These are phyloP conservation scores for Gossypium herbaceum DNA, from an alignment of 345 rosid genomes.

Conservation along the genomic window DNA sequence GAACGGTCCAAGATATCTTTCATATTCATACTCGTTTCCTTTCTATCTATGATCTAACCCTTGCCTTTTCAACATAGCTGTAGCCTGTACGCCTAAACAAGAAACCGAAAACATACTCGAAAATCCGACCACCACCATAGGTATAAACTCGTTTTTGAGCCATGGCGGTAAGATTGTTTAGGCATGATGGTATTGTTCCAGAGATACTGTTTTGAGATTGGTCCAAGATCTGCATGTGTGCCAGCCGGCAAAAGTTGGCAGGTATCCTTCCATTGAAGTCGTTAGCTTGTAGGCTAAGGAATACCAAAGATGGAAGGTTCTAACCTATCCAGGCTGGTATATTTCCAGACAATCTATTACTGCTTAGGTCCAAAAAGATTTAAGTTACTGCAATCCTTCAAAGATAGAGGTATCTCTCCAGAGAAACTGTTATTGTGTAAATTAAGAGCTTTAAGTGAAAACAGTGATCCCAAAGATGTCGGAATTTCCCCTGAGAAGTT, in stretches of 20 bases:
- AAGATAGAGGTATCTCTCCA: background rate
- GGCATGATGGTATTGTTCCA: background rate
- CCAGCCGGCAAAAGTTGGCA: background rate
- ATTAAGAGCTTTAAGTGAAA: constrained; percentile 24
- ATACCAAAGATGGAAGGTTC: background rate
- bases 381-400: background rate
- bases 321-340: background rate
- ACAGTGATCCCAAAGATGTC: constrained; percentile 21
- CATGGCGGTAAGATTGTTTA: background rate
- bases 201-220: background rate
- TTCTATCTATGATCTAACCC: background rate
- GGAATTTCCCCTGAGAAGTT: constrained; percentile 22
- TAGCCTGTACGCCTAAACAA: too few relatives aligned
- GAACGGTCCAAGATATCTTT: background rate
- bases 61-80: background rate
- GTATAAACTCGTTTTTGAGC: background rate
- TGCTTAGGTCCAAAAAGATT: background rate
- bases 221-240: background rate
- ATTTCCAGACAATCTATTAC: background rate
- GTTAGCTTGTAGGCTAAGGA: background rate
- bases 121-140: too few relatives aligned
- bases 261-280: background rate
- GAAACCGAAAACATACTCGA: too few relatives aligned
- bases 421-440: constrained; percentile 27
- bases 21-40: background rate